These are phyloP conservation scores for Zymoseptoria tritici DNA, from an alignment of 2,329 filamentous ascomycete genomes.

Conservation along the genomic window DNA sequence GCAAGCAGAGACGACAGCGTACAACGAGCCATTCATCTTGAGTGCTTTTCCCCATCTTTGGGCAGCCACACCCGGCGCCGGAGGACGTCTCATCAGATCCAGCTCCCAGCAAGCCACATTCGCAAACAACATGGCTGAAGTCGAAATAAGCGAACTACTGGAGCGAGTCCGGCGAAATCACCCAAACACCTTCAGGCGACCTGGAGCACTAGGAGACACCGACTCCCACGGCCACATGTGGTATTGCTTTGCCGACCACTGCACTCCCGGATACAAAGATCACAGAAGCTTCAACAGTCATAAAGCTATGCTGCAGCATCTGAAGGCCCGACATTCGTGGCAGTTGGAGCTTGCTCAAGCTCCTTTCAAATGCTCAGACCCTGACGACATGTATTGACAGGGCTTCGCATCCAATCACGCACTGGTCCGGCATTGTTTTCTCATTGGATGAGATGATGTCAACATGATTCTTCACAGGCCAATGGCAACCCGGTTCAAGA, in stretches of 20 bases:
- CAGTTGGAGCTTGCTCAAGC: not conserved
- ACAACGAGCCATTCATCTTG: no score
- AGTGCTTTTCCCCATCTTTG: not conserved
- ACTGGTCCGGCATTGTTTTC: not conserved
- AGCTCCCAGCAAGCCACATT: not conserved
- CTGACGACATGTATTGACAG: not conserved
- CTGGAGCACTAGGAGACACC: not conserved
- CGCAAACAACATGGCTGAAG: not conserved
- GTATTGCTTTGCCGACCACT: not conserved
- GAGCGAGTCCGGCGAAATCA: not conserved
- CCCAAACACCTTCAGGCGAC: not conserved
- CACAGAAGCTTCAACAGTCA: not conserved
- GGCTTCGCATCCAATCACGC: not conserved
- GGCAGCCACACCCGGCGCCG: no score
- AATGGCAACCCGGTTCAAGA: not conserved
- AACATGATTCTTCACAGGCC: not conserved
- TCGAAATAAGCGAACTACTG: not conserved
- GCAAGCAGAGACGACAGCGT: no score
- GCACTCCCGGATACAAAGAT: not conserved
- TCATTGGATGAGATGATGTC: not conserved
- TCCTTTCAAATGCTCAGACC: not conserved
- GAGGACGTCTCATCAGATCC: not conserved
- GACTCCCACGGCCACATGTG: no score
- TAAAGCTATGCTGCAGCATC: not conserved
- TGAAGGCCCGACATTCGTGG: not conserved